Conservation (phyloP, 176 grass and related monocot species). For the Typha latifolia region DNA sequence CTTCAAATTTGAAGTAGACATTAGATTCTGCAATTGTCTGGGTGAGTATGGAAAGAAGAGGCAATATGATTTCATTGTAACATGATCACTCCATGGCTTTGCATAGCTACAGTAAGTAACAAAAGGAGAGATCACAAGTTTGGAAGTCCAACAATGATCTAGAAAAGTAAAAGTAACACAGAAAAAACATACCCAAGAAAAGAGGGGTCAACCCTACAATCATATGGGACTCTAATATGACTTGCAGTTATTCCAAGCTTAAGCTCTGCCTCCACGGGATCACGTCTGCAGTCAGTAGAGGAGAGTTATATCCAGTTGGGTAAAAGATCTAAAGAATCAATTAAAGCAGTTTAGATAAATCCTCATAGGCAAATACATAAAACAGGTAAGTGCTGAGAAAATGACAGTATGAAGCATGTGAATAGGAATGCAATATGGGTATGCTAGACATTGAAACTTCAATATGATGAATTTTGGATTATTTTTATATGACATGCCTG, state of each 20-base stretch:
- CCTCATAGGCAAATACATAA: background rate
- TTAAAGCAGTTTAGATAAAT: conserved; percentile 13
- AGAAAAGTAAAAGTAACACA: background rate
- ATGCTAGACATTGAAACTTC: too few species aligned
- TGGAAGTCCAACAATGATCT: background rate
- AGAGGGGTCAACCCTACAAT: conserved; percentile 72
- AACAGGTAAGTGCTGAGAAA: too few species aligned
- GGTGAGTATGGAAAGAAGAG: conserved; percentile 73
- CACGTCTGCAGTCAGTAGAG: conserved; percentile 29
- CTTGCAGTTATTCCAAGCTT: conserved; percentile 26
- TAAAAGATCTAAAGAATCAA: background rate
- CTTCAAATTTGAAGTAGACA: conserved; percentile 34
- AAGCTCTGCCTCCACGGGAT: conserved; percentile 19
- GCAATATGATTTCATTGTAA: conserved; percentile 51
- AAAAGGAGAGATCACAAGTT: background rate
- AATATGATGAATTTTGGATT: too few species aligned
- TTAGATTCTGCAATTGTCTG: conserved; percentile 38
- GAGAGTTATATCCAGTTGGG: background rate
- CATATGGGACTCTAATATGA: conserved; percentile 43
- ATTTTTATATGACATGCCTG: too few species aligned
- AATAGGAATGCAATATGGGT: too few species aligned
- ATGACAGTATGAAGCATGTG: too few species aligned
- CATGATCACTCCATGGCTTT: conserved; percentile 59
- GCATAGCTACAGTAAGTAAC: conserved; percentile 35
- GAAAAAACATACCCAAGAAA: conserved; percentile 67